phyloP scores from a whole-genome alignment of 805 yeast species.

The Hanseniaspora pseudoguilliermondii region DNA sequence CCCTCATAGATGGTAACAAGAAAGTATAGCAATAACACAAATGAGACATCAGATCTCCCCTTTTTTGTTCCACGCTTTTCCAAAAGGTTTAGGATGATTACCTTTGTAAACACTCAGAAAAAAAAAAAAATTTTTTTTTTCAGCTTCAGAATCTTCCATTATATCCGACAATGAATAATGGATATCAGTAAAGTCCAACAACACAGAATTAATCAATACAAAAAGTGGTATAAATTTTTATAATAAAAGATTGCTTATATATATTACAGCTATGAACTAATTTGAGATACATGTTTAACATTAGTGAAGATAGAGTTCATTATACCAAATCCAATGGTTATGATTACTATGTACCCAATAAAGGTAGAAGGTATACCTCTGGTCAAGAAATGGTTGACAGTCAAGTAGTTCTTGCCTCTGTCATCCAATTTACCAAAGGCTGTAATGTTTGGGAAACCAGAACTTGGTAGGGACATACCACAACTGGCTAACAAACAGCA shows the following conservation, averaged over 20 bases:
- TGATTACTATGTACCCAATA: constrained; percentile 55
- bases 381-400: constrained; percentile 68
- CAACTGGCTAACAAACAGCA: constrained; percentile 64
- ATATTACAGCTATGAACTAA: neutral
- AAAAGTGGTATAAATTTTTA: too few relatives aligned
- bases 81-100: too few relatives aligned
- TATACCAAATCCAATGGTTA: constrained; percentile 69
- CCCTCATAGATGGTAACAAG: too few relatives aligned
- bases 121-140: too few relatives aligned
- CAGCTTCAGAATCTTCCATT: too few relatives aligned
- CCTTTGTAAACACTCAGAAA: too few relatives aligned
- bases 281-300: neutral
- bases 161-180: too few relatives aligned
- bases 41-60: too few relatives aligned
- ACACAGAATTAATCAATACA: too few relatives aligned
- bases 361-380: constrained; percentile 85
- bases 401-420: constrained; percentile 75
- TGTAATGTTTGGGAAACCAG: constrained; percentile 97
- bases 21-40: too few relatives aligned
- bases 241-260: neutral
- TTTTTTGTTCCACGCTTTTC: too few relatives aligned
- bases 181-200: too few relatives aligned
- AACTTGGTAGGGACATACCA: constrained; percentile 95
- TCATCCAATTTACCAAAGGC: constrained; percentile 91
- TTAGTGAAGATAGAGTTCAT: constrained; percentile 34